Evolutionary conservation across 176 grass and related monocot species (phyloP).

Genomic region (Ananas comosus): DNA sequence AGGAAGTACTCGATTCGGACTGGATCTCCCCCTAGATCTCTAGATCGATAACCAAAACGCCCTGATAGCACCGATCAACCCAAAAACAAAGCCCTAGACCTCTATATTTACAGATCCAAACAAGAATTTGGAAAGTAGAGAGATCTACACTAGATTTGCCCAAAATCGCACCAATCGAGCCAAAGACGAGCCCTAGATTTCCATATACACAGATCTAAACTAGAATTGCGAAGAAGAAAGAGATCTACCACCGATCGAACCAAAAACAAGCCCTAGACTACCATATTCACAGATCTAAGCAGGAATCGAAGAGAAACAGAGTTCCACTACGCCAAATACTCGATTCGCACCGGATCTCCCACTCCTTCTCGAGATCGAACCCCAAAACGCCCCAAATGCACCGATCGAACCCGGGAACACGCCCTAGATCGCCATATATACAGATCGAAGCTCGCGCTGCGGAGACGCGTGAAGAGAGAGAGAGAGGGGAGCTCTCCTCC

Average conservation of each 20-base stretch:
- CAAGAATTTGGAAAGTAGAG: too few relatives aligned
- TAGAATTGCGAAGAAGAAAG: not conserved
- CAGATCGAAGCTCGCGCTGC: not conserved
- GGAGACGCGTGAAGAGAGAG: not conserved
- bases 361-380: not conserved
- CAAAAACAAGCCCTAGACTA: not conserved
- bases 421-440: not conserved
- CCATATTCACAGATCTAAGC: not conserved
- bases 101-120: slow-evolving; percentile 2
- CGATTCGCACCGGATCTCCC: too few relatives aligned
- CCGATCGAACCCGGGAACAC: not conserved
- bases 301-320: not conserved
- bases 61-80: not conserved
- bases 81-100: not conserved
- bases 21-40: too few relatives aligned
- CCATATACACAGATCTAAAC: not conserved
- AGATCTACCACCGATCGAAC: not conserved
- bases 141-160: too few relatives aligned
- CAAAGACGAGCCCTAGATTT: not conserved
- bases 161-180: too few relatives aligned
- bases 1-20: not conserved
- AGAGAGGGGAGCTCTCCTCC: not conserved
- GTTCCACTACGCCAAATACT: not conserved
- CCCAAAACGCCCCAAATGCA: not conserved
- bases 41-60: not conserved